A percentile compares a stretch with the other conserved stretches of the same genome.
These are phyloP conservation scores for Viola pubescens DNA, from an alignment of 441 rosid species.

Conservation along the genomic window DNA sequence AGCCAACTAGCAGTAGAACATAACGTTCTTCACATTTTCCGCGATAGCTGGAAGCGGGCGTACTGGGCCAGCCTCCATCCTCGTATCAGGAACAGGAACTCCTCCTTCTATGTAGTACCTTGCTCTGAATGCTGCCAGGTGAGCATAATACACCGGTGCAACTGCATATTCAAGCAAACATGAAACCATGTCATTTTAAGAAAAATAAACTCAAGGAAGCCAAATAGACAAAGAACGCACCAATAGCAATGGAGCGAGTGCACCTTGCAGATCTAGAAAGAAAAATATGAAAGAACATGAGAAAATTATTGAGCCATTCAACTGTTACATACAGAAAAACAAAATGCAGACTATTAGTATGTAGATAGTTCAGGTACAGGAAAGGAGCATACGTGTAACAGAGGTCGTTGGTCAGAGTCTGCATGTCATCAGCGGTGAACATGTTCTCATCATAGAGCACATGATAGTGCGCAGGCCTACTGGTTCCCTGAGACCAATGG, in stretches of 20 bases:
- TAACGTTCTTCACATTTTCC: too few relatives aligned
- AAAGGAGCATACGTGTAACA: background rate
- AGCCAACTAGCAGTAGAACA: conserved; percentile 37
- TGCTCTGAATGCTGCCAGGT: conserved; percentile 1
- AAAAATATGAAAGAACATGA: background rate
- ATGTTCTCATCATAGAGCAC: background rate
- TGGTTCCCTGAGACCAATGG: background rate
- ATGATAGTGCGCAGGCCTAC: conserved; percentile 1
- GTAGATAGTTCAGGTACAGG: background rate
- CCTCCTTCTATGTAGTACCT: conserved; percentile 1
- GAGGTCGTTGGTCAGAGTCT: background rate
- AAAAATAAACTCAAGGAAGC: background rate
- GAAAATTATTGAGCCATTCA: background rate
- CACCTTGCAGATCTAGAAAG: background rate
- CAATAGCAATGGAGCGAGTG: background rate
- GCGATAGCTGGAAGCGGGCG: too few relatives aligned
- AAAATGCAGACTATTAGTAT: background rate
- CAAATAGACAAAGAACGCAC: background rate
- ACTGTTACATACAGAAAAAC: background rate
- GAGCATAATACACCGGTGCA: background rate
- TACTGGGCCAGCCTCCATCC: too few relatives aligned
- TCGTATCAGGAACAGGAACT: too few relatives aligned
- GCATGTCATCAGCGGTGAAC: background rate
- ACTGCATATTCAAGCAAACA: background rate
- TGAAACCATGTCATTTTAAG: background rate